Conservation (phyloP, 129 eudicot species). For the Saussurea involucrata region DNA sequence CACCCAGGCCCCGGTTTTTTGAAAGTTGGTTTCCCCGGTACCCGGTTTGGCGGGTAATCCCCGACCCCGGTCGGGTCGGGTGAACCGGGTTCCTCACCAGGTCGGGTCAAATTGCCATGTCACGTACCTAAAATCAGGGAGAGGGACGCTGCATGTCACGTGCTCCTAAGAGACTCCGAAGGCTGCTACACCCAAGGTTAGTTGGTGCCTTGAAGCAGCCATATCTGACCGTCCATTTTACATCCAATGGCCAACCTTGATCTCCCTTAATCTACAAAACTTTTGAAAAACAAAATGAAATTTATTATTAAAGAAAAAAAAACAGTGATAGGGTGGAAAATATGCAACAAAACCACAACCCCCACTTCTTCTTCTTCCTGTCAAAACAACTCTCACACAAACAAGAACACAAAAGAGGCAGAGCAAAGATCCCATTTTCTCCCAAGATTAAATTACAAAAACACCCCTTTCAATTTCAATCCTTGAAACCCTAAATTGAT, state of each 20-base stretch:
- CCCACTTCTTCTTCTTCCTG: constrained; percentile 1
- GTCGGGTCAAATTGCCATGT: too few species aligned
- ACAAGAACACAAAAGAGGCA: constrained; percentile 28
- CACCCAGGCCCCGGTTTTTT: too few species aligned
- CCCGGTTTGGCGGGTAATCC: too few species aligned
- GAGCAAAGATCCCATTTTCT: constrained; percentile 2
- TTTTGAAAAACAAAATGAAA: neutral
- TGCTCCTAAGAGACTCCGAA: constrained; percentile 16
- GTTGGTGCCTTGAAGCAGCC: constrained; percentile 12
- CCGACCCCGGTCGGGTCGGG: too few species aligned
- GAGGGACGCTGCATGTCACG: constrained; percentile 27
- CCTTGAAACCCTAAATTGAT: constrained; percentile 1
- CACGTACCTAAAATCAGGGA: neutral
- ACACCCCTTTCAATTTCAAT: neutral
- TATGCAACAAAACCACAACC: constrained; percentile 17
- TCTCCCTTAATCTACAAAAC: neutral
- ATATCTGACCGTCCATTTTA: constrained; percentile 20
- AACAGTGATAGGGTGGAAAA: constrained; percentile 22
- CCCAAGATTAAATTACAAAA: neutral
- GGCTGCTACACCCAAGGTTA: constrained; percentile 20
- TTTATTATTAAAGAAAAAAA: neutral
- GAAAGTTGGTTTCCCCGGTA: too few species aligned
- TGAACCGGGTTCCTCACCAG: too few species aligned
- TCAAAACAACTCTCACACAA: constrained; percentile 9
- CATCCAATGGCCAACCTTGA: constrained; percentile 20